Evolutionary conservation across 768 basidiomycete species (phyloP).

Genomic region (Tricholoma furcatifolium): DNA sequence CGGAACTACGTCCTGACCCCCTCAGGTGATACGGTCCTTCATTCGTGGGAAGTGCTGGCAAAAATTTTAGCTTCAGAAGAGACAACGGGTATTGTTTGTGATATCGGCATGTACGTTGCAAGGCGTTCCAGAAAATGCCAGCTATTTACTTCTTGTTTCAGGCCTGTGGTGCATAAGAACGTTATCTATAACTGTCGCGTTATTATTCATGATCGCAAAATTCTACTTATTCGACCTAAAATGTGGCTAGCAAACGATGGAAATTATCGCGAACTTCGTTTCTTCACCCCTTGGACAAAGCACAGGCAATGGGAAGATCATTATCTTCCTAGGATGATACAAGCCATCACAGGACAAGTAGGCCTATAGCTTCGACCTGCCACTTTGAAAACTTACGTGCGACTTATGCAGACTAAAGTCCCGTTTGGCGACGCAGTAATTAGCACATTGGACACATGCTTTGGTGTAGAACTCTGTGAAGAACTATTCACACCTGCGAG

Average conservation of each 20-base stretch:
- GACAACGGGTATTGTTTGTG: constrained; percentile 85
- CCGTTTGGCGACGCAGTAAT: constrained; percentile 96
- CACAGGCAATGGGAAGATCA: constrained; percentile 90
- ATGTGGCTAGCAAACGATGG: constrained; percentile 99
- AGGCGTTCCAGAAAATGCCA: not conserved
- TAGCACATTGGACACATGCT: constrained; percentile 92
- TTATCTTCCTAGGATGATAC: constrained; percentile 86
- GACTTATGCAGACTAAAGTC: constrained; percentile 63
- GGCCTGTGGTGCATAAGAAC: constrained; percentile 98
- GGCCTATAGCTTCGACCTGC: not conserved
- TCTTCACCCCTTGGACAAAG: constrained; percentile 95
- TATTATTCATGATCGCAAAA: constrained; percentile 81
- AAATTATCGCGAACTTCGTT: constrained; percentile 87
- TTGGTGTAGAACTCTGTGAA: constrained; percentile 96
- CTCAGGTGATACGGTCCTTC: constrained; percentile 90
- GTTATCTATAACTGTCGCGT: constrained; percentile 97
- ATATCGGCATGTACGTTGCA: constrained; percentile 85
- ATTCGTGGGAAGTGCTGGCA: constrained; percentile 98
- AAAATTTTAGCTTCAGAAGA: constrained; percentile 82
- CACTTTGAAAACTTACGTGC: not conserved
- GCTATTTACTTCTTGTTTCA: constrained; percentile 28
- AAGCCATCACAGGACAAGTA: constrained; percentile 87
- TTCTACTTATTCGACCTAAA: constrained; percentile 94
- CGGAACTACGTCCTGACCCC: not conserved
- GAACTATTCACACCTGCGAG: constrained; percentile 96